Percentiles rank a stretch among this genome's conserved stretches.
Conservation (phyloP, 192 early-diverging fungal genomes). For the Backusella tuberculispora region DNA sequence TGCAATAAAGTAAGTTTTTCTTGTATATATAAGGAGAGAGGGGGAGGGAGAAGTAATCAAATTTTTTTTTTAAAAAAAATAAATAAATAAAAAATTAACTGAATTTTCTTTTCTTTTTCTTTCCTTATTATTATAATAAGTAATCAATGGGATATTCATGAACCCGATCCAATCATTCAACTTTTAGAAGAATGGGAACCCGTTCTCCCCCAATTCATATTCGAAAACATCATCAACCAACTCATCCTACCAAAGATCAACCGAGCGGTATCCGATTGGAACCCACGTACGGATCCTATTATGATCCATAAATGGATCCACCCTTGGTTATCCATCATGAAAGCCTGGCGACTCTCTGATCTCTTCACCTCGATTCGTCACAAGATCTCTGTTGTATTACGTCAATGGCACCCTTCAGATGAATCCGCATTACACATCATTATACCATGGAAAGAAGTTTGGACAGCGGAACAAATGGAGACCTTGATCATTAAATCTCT, state of each 20-base stretch:
- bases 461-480: constrained; percentile 57
- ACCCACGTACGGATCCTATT: constrained; percentile 54
- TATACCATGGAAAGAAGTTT: constrained; percentile 68
- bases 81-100: neutral
- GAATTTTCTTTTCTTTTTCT: constrained; percentile 1
- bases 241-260: constrained; percentile 80
- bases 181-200: constrained; percentile 75
- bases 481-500: constrained; percentile 62
- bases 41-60: no score
- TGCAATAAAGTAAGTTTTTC: constrained; percentile 70
- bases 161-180: constrained; percentile 68
- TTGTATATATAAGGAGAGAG: neutral
- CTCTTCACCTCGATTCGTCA: constrained; percentile 62
- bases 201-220: constrained; percentile 72
- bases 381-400: constrained; percentile 58
- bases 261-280: constrained; percentile 65
- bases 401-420: constrained; percentile 71
- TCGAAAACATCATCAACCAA: constrained; percentile 76
- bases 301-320: constrained; percentile 79
- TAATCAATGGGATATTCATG: constrained; percentile 71
- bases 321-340: constrained; percentile 78
- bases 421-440: constrained; percentile 52
- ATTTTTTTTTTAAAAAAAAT: neutral
- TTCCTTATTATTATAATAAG: no score
- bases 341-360: constrained; percentile 48